A percentile compares a stretch with the other conserved stretches of the same genome.
phyloP scores from a whole-genome alignment of 768 basidiomycete genomes.

The Trametes elegans region DNA sequence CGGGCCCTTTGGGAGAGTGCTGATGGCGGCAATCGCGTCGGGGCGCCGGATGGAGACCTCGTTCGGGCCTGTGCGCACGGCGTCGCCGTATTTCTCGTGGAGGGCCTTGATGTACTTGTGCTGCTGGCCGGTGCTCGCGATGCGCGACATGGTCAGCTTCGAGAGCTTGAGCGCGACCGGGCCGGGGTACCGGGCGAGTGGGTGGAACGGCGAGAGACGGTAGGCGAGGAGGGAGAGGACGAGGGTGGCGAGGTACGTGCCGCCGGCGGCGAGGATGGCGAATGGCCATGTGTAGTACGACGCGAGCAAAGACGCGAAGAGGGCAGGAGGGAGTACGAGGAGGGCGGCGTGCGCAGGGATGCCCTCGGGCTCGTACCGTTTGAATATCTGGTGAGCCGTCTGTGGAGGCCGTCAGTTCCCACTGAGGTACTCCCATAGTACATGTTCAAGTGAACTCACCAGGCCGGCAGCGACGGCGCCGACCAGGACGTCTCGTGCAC shows the following conservation, averaged over 20 bases:
- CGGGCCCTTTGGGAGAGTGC: conserved; percentile 43
- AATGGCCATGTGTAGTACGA: background rate
- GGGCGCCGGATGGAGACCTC: conserved; percentile 42
- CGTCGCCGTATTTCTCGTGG: conserved; percentile 33
- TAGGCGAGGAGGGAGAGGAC: conserved; percentile 20
- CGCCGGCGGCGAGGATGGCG: background rate
- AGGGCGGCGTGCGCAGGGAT: background rate
- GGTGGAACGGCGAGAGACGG: conserved; percentile 28
- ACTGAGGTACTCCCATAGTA: no score
- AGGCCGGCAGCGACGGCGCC: no score
- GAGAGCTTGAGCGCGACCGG: conserved; percentile 22
- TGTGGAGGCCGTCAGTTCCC: background rate
- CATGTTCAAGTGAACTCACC: no score
- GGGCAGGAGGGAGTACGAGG: background rate
- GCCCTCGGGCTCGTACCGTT: conserved; percentile 2
- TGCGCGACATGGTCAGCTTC: conserved; percentile 11
- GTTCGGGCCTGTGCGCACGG: conserved; percentile 39
- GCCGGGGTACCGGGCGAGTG: conserved; percentile 26
- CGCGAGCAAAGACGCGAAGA: background rate
- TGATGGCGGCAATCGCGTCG: conserved; percentile 31
- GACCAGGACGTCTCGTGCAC: no score
- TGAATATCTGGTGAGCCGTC: conserved; percentile 8
- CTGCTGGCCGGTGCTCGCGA: conserved; percentile 16
- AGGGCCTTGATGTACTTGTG: conserved; percentile 16
- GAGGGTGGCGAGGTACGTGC: conserved; percentile 12